phyloP scores from a whole-genome alignment of 768 basidiomycete species.

The Calocybe cyanea region DNA sequence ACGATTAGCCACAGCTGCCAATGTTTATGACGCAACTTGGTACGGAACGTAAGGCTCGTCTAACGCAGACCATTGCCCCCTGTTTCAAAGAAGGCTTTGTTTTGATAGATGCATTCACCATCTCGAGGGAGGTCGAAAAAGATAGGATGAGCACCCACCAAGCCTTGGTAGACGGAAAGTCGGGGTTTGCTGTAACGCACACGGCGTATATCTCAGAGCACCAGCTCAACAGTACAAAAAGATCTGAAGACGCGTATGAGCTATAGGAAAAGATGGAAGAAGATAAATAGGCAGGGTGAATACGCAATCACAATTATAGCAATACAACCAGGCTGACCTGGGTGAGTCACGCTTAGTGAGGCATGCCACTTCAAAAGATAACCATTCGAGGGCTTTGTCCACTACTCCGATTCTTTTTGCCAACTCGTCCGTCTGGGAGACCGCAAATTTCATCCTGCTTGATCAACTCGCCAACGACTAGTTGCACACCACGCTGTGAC shows the following conservation, averaged over 20 bases:
- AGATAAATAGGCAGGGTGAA: background rate
- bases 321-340: constrained; percentile 38
- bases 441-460: constrained; percentile 56
- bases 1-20: too few relatives aligned
- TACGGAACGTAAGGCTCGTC: constrained; percentile 68
- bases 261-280: constrained; percentile 23
- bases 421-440: constrained; percentile 31
- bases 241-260: constrained; percentile 53
- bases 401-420: constrained; percentile 54
- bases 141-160: constrained; percentile 56
- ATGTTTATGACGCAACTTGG: constrained; percentile 16
- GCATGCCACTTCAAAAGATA: constrained; percentile 68
- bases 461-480: constrained; percentile 60
- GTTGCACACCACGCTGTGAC: constrained; percentile 71
- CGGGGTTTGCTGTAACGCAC: constrained; percentile 40
- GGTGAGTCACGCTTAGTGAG: constrained; percentile 37
- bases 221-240: constrained; percentile 74
- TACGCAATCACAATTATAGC: background rate
- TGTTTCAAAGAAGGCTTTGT: constrained; percentile 59
- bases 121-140: constrained; percentile 60
- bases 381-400: constrained; percentile 76
- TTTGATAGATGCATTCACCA: constrained; percentile 47
- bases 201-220: constrained; percentile 56
- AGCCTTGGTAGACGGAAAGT: constrained; percentile 41
- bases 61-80: constrained; percentile 54